phyloP scores from a whole-genome alignment of 78 protist species.

The Mastigamoeba balamuthi region DNA sequence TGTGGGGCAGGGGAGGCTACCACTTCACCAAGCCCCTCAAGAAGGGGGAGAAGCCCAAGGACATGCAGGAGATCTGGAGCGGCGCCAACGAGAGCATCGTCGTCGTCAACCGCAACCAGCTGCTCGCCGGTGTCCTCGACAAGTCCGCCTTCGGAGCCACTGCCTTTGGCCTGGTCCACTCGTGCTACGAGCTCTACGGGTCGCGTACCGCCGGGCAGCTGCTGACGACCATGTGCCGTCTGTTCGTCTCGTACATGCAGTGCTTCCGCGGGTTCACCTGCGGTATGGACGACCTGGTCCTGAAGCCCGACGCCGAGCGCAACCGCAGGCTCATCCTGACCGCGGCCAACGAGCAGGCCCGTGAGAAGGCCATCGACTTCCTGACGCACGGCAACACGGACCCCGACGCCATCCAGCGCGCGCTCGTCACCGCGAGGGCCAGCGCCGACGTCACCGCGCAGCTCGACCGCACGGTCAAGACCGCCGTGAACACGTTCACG shows the following conservation, averaged over 20 bases:
- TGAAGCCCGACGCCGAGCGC: slow-evolving; percentile 37
- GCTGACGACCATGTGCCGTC: slow-evolving; percentile 79
- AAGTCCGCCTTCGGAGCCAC: slow-evolving; percentile 88
- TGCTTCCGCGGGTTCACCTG: slow-evolving; percentile 81
- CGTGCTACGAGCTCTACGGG: slow-evolving; percentile 88
- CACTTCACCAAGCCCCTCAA: background rate
- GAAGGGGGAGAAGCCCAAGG: background rate
- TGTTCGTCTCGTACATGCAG: slow-evolving; percentile 78
- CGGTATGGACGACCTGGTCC: slow-evolving; percentile 85
- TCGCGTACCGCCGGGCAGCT: slow-evolving; percentile 73
- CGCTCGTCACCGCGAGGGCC: background rate
- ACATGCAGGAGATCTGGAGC: background rate
- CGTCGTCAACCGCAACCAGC: slow-evolving; percentile 31
- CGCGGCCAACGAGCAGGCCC: slow-evolving; percentile 34
- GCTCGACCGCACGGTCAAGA: slow-evolving; percentile 44
- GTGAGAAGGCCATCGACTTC: slow-evolving; percentile 16
- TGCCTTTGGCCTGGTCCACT: slow-evolving; percentile 69
- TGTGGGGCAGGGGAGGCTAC: slow-evolving; percentile 54
- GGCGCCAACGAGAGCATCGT: background rate
- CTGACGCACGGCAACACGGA: too few relatives aligned
- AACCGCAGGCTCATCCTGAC: slow-evolving; percentile 7
- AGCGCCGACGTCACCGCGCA: too few relatives aligned
- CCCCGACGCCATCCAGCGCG: background rate
- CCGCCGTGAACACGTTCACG: slow-evolving; percentile 37
- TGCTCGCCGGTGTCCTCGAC: slow-evolving; percentile 89